These are phyloP conservation scores for Spongispora temasekensis DNA, from an alignment of 1,284 basidiomycete genomes.

Conservation along the genomic window DNA sequence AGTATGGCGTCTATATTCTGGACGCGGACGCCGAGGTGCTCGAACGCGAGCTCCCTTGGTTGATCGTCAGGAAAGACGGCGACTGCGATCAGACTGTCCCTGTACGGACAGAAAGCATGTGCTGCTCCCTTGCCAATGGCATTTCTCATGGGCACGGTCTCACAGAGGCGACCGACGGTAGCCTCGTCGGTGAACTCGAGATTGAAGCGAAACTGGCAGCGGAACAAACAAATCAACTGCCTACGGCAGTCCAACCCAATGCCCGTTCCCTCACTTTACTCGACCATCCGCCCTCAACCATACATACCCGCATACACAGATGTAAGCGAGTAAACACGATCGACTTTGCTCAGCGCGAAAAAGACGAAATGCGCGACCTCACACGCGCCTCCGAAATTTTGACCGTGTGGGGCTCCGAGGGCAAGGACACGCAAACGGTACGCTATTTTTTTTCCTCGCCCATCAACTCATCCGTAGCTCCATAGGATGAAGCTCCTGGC, in stretches of 20 bases:
- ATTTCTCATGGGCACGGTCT: conserved; percentile 22
- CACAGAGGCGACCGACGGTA: conserved; percentile 23
- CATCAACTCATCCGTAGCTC: conserved; percentile 3
- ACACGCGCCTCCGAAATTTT: conserved; percentile 47
- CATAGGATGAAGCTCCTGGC: conserved; percentile 31
- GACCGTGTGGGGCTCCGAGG: conserved; percentile 33
- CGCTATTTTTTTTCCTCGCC: background rate
- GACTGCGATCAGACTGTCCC: conserved; percentile 15
- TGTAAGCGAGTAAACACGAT: conserved; percentile 53
- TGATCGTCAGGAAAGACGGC: conserved; percentile 31
- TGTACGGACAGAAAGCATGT: background rate
- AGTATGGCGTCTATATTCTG: conserved; percentile 67
- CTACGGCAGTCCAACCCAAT: background rate
- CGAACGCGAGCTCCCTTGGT: conserved; percentile 31
- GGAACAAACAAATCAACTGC: conserved; percentile 2
- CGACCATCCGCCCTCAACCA: background rate
- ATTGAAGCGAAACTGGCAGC: conserved; percentile 19
- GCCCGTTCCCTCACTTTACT: background rate
- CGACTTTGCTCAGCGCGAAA: conserved; percentile 77
- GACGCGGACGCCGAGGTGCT: conserved; percentile 41
- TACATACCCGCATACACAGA: conserved; percentile 28
- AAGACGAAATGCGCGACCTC: conserved; percentile 87
- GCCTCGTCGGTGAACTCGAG: conserved; percentile 24
- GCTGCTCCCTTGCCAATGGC: background rate
- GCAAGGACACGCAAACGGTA: conserved; percentile 18